A percentile compares a stretch with the other conserved stretches of the same genome.
These are phyloP conservation scores for Amaranthus tricolor DNA, from an alignment of 179 eudicot species.

Conservation along the genomic window DNA sequence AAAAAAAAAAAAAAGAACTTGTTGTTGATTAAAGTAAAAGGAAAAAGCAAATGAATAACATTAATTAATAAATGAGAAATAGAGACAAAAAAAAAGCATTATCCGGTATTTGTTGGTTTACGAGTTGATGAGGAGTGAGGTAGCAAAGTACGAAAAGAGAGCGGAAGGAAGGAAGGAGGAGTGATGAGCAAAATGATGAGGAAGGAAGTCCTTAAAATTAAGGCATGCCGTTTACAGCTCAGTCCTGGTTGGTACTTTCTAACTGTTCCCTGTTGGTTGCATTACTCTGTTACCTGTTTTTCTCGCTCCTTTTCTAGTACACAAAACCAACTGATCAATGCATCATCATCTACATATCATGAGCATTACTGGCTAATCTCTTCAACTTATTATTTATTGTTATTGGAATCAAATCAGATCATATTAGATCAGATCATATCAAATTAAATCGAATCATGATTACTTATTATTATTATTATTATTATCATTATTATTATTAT, in stretches of 20 bases:
- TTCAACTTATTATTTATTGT: too few relatives aligned
- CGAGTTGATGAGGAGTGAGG: not conserved
- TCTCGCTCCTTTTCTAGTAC: not conserved
- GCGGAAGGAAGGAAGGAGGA: not conserved
- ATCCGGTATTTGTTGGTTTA: too few relatives aligned
- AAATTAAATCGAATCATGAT: too few relatives aligned
- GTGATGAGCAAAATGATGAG: not conserved
- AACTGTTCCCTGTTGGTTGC: not conserved
- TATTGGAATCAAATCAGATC: too few relatives aligned
- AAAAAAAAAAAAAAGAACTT: not conserved
- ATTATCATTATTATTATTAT: too few relatives aligned
- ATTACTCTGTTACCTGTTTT: not conserved
- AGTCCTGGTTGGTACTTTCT: not conserved
- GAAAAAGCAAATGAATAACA: not conserved
- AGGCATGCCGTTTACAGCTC: slow-evolving; percentile 22
- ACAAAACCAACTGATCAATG: not conserved
- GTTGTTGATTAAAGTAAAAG: not conserved
- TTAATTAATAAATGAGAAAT: too few relatives aligned
- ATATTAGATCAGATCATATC: too few relatives aligned
- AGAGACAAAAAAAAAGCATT: too few relatives aligned
- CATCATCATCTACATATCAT: slow-evolving; percentile 40
- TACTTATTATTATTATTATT: too few relatives aligned
- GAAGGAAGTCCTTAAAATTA: not conserved
- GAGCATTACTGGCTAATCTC: too few relatives aligned
- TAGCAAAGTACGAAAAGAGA: not conserved